Conservation (phyloP, 1,284 basidiomycete species). For the Bjerkandera adusta region DNA sequence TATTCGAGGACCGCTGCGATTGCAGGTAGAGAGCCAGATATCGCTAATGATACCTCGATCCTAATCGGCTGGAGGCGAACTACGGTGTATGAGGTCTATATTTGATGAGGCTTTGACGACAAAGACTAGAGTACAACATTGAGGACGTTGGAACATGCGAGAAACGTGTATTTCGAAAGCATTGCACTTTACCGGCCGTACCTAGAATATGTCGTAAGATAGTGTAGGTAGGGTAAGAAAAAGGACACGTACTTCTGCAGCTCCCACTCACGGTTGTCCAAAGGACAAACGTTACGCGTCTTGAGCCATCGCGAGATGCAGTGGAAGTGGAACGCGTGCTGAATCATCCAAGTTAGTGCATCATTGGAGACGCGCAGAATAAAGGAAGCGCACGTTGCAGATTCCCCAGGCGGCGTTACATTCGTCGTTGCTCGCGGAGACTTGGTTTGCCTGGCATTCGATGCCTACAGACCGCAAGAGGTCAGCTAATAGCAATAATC, state of each 20-base stretch:
- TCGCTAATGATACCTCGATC: too few relatives aligned
- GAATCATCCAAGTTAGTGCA: too few relatives aligned
- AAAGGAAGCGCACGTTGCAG: constrained; percentile 77
- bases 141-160: too few relatives aligned
- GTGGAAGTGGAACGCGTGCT: constrained; percentile 99
- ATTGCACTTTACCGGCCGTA: constrained; percentile 17
- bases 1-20: too few relatives aligned
- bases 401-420: constrained; percentile 99
- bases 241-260: constrained; percentile 75
- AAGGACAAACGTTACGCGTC: constrained; percentile 96
- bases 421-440: constrained; percentile 93
- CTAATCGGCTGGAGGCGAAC: too few relatives aligned
- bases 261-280: constrained; percentile 97
- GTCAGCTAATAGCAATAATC: constrained; percentile 8
- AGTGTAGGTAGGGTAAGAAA: background rate
- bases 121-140: too few relatives aligned
- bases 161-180: too few relatives aligned
- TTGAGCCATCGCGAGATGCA: constrained; percentile 99
- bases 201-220: constrained; percentile 3
- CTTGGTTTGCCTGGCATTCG: constrained; percentile 99
- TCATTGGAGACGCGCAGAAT: background rate
- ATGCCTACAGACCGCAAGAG: constrained; percentile 65
- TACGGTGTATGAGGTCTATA: too few relatives aligned
- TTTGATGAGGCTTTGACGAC: too few relatives aligned
- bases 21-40: too few relatives aligned